Conservation (phyloP, 495 filamentous ascomycete genomes). For the Recurvomyces mirabilis region DNA sequence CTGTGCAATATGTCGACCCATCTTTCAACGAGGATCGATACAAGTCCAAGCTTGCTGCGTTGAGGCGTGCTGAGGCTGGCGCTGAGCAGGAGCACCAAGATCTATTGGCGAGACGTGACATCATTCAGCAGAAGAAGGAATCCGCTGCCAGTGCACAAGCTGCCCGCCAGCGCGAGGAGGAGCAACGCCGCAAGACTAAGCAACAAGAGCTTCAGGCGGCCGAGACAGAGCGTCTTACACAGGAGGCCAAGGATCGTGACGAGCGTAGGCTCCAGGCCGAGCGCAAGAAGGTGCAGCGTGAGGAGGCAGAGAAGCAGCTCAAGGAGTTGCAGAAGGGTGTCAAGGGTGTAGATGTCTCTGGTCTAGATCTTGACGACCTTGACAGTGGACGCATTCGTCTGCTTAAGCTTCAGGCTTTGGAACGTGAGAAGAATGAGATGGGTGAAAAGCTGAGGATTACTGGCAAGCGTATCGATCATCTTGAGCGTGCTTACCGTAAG, state of each 20-base stretch:
- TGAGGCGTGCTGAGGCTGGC: slow-evolving; percentile 69
- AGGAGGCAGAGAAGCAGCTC: slow-evolving; percentile 90
- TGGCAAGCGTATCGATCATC: slow-evolving; percentile 90
- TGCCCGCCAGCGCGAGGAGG: slow-evolving; percentile 83
- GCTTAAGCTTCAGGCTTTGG: slow-evolving; percentile 87
- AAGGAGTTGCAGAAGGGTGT: slow-evolving; percentile 76
- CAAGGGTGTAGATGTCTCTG: slow-evolving; percentile 66
- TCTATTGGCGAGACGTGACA: slow-evolving; percentile 71
- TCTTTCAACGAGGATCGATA: slow-evolving; percentile 67
- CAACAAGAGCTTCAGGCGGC: slow-evolving; percentile 79
- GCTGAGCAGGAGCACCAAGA: slow-evolving; percentile 85
- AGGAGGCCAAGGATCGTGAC: slow-evolving; percentile 86
- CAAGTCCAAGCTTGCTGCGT: slow-evolving; percentile 68
- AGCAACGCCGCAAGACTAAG: slow-evolving; percentile 67
- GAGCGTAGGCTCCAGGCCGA: slow-evolving; percentile 79
- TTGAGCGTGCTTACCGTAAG: slow-evolving; percentile 90
- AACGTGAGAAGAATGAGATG: slow-evolving; percentile 93
- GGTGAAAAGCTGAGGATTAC: slow-evolving; percentile 81
- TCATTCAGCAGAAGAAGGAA: slow-evolving; percentile 96
- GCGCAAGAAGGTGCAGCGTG: slow-evolving; percentile 78
- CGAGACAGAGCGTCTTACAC: slow-evolving; percentile 72
- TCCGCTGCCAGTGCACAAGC: slow-evolving; percentile 74
- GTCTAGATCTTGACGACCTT: slow-evolving; percentile 71
- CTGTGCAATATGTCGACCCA: slow-evolving; percentile 90
- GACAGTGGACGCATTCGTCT: slow-evolving; percentile 81